Evolutionary conservation across 306 rosid genomes (phyloP).

Genomic region (Corylus americana): DNA sequence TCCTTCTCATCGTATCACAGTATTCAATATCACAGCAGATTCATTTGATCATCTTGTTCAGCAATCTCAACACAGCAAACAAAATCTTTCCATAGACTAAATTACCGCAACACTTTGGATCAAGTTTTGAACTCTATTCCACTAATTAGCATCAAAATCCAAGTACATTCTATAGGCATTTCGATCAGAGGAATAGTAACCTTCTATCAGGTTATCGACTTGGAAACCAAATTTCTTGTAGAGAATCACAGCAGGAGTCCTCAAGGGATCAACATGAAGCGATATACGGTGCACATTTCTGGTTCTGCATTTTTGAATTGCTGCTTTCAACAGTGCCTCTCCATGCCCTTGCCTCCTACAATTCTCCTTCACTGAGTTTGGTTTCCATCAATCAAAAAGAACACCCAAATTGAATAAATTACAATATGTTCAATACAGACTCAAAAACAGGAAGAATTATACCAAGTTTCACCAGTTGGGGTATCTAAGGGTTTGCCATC

Average conservation of each 20-base stretch:
- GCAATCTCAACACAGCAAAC: background rate
- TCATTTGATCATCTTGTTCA: background rate
- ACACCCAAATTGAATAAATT: conserved; percentile 16
- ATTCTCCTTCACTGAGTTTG: conserved; percentile 65
- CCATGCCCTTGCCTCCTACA: conserved; percentile 82
- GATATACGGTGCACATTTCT: conserved; percentile 67
- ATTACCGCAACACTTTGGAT: background rate
- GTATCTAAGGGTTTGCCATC: background rate
- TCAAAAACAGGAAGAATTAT: background rate
- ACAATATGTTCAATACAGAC: background rate
- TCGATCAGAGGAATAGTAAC: conserved; percentile 76
- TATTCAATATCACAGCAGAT: background rate
- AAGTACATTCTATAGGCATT: conserved; percentile 80
- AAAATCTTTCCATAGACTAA: background rate
- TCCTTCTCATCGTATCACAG: background rate
- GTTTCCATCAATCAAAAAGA: background rate
- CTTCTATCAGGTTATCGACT: conserved; percentile 63
- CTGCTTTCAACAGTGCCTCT: conserved; percentile 71
- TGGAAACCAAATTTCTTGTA: conserved; percentile 79
- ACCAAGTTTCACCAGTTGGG: background rate
- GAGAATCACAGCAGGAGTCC: conserved; percentile 66
- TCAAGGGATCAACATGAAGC: conserved; percentile 84
- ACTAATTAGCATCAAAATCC: conserved; percentile 51
- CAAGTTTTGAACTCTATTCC: conserved; percentile 4
- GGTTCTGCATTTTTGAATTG: conserved; percentile 67